Evolutionary conservation across 352 stramenopile species (phyloP).

Genomic region (Phytophthora tentaculata): DNA sequence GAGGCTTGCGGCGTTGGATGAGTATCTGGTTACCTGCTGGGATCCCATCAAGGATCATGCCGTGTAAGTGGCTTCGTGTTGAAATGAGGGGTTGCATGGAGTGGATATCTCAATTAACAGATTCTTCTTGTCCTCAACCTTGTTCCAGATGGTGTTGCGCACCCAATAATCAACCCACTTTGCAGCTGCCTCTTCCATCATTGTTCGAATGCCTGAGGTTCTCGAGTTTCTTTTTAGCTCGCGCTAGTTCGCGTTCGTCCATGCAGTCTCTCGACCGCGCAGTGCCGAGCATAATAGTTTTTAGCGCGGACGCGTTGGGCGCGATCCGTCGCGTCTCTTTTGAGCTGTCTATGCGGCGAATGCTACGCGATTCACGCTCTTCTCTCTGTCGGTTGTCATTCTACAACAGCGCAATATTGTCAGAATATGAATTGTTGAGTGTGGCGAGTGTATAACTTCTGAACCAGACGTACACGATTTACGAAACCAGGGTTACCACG

Average conservation of each 20-base stretch:
- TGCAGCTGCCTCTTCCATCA: constrained; percentile 41
- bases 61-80: constrained; percentile 19
- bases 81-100: too few species aligned
- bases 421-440: neutral
- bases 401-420: neutral
- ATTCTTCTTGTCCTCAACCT: too few species aligned
- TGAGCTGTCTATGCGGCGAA: constrained; percentile 6
- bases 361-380: constrained; percentile 7
- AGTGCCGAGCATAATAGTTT: constrained; percentile 33
- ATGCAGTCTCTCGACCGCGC: constrained; percentile 34
- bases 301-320: constrained; percentile 28
- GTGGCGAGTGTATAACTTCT: constrained; percentile 8
- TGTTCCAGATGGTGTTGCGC: too few species aligned
- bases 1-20: constrained; percentile 47
- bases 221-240: constrained; percentile 36
- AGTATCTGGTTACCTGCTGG: constrained; percentile 53
- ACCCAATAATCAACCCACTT: neutral
- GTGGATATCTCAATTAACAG: too few species aligned
- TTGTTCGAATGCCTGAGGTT: constrained; percentile 22
- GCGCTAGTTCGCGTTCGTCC: constrained; percentile 30
- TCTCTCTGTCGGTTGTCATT: neutral
- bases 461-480: constrained; percentile 9
- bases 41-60: constrained; percentile 56
- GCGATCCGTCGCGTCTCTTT: constrained; percentile 20
- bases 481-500: neutral